Evolutionary conservation across 2,329 filamentous ascomycete genomes (phyloP).

Genomic region (Pseudopyricularia javanii): DNA sequence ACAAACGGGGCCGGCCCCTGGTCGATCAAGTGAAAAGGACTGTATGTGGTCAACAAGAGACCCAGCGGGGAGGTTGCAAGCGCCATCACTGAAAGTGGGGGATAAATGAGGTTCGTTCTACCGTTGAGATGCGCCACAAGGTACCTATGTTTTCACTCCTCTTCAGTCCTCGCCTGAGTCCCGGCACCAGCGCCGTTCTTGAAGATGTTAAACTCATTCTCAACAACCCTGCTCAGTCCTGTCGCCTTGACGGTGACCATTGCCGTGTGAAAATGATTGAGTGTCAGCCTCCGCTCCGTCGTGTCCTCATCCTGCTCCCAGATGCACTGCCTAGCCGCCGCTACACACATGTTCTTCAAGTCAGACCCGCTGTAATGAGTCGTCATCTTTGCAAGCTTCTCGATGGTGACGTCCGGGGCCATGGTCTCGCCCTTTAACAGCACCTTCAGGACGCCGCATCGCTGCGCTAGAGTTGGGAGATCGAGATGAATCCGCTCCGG

Average conservation of each 20-base stretch:
- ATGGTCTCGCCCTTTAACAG: conserved; percentile 32
- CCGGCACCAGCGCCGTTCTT: background rate
- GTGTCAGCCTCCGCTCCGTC: background rate
- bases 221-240: background rate
- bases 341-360: conserved; percentile 35
- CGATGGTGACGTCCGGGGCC: conserved; percentile 30
- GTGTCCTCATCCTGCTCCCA: conserved; percentile 1
- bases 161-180: background rate
- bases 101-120: no score
- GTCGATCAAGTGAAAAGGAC: no score
- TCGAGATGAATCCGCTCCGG: conserved; percentile 34
- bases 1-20: no score
- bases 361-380: conserved; percentile 38
- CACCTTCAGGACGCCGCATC: conserved; percentile 32
- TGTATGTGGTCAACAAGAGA: no score
- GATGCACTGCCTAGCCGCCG: conserved; percentile 34
- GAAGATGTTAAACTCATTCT: background rate
- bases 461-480: conserved; percentile 29
- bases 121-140: no score
- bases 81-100: no score
- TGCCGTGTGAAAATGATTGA: background rate
- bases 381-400: conserved; percentile 28
- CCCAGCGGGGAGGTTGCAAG: no score
- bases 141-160: background rate
- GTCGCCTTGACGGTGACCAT: background rate